phyloP scores from a whole-genome alignment of 2,329 filamentous ascomycete genomes.

The Hypoxylon sp. region DNA sequence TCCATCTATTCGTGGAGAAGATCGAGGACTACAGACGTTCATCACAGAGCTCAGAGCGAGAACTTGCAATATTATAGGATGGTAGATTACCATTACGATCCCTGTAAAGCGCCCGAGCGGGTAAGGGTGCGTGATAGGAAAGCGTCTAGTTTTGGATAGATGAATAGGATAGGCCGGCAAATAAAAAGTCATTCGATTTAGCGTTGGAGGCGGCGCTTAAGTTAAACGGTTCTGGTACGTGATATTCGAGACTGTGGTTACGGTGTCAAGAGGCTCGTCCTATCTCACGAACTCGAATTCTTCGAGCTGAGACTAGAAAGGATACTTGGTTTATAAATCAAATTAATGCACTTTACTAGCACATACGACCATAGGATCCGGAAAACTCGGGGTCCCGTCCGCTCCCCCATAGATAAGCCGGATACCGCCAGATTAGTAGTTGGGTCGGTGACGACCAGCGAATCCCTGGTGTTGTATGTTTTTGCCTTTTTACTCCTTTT shows the following conservation, averaged over 20 bases:
- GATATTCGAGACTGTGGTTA: neutral
- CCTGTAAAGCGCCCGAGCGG: conserved; percentile 19
- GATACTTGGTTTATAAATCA: neutral
- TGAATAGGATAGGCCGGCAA: neutral
- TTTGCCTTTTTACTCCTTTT: too few relatives aligned
- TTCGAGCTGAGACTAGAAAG: neutral
- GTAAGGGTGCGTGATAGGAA: conserved; percentile 4
- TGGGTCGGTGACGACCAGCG: too few relatives aligned
- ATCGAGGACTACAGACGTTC: conserved; percentile 6
- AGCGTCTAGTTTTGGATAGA: conserved; percentile 6
- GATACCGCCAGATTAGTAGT: too few relatives aligned
- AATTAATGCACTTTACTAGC: neutral
- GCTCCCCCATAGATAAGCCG: too few relatives aligned
- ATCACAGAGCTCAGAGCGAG: conserved; percentile 10
- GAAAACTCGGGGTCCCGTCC: too few relatives aligned
- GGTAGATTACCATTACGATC: conserved; percentile 4
- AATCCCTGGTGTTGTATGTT: too few relatives aligned
- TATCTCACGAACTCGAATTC: neutral
- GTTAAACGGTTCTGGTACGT: neutral
- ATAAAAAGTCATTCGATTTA: neutral
- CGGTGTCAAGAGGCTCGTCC: neutral
- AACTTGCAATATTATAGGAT: conserved; percentile 30
- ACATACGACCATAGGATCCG: too few relatives aligned
- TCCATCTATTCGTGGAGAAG: conserved; percentile 30
- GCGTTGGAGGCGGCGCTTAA: neutral